phyloP scores from a whole-genome alignment of 768 basidiomycete species.

The Hygrocybe coccinea region DNA sequence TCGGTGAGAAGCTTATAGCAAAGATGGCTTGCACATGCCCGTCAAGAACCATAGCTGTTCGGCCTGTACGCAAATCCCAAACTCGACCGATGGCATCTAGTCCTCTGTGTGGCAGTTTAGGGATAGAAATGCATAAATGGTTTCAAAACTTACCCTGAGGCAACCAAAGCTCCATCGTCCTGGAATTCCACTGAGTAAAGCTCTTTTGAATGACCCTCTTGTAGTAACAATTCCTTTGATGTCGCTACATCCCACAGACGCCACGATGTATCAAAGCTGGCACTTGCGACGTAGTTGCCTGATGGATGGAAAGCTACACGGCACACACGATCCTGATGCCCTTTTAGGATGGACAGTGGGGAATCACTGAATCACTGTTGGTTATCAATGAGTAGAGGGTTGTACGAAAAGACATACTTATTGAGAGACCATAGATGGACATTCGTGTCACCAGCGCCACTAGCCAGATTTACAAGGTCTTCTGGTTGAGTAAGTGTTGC shows the following conservation, averaged over 20 bases:
- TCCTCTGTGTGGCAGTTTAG: slow-evolving; percentile 50
- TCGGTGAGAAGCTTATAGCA: slow-evolving; percentile 88
- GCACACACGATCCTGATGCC: slow-evolving; percentile 87
- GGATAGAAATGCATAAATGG: not conserved
- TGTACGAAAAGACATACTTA: slow-evolving; percentile 41
- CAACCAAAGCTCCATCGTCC: slow-evolving; percentile 86
- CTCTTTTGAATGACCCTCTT: slow-evolving; percentile 97
- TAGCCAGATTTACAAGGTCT: slow-evolving; percentile 75
- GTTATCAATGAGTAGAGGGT: slow-evolving; percentile 1
- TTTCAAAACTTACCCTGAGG: slow-evolving; percentile 69
- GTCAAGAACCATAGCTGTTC: slow-evolving; percentile 96
- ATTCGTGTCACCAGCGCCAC: slow-evolving; percentile 82
- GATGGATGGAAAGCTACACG: slow-evolving; percentile 96
- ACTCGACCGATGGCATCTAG: slow-evolving; percentile 95
- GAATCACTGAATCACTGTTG: slow-evolving; percentile 53
- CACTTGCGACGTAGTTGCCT: slow-evolving; percentile 87
- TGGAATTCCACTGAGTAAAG: slow-evolving; percentile 97
- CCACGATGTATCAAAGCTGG: slow-evolving; percentile 97
- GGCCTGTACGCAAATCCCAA: slow-evolving; percentile 93
- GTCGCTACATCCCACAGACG: slow-evolving; percentile 90
- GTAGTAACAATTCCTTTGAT: slow-evolving; percentile 74
- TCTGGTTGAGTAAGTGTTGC: slow-evolving; percentile 71
- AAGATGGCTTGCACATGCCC: slow-evolving; percentile 94
- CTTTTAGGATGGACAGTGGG: slow-evolving; percentile 79
- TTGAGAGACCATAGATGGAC: slow-evolving; percentile 88